These are phyloP conservation scores for Dothiorella sarmentorum DNA, from an alignment of 2,329 filamentous ascomycete species.

Conservation along the genomic window DNA sequence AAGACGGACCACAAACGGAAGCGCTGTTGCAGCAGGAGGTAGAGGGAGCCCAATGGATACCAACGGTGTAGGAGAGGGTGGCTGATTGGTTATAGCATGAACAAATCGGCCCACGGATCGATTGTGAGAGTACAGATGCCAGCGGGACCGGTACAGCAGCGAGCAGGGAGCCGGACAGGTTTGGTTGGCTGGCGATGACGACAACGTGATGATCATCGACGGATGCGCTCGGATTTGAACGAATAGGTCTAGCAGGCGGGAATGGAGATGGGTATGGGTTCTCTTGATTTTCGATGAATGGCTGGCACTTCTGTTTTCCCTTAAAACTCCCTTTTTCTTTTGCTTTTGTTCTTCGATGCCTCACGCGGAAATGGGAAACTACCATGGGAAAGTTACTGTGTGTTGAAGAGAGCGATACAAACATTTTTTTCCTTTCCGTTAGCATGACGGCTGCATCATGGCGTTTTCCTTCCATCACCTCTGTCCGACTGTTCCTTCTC, in stretches of 20 bases:
- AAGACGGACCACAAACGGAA: constrained; percentile 26
- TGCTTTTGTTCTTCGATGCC: background rate
- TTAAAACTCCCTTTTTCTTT: background rate
- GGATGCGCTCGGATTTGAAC: background rate
- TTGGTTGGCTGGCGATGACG: background rate
- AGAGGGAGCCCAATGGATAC: constrained; percentile 41
- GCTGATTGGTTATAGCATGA: constrained; percentile 19
- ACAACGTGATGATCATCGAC: background rate
- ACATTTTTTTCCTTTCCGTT: background rate
- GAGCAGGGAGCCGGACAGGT: background rate
- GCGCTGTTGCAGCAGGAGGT: constrained; percentile 8
- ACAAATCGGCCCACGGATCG: background rate
- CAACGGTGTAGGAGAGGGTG: constrained; percentile 34
- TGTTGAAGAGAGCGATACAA: constrained; percentile 10
- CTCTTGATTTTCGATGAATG: background rate
- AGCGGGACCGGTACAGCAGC: background rate
- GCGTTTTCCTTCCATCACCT: background rate
- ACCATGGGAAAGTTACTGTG: background rate
- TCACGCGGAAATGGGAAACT: background rate
- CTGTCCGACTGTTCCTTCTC: background rate
- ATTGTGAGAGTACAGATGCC: background rate
- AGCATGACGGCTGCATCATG: constrained; percentile 15
- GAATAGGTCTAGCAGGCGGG: background rate
- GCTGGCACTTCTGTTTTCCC: background rate
- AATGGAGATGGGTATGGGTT: background rate